Conservation (phyloP, 805 yeast species). For the Ogataea neopini region DNA sequence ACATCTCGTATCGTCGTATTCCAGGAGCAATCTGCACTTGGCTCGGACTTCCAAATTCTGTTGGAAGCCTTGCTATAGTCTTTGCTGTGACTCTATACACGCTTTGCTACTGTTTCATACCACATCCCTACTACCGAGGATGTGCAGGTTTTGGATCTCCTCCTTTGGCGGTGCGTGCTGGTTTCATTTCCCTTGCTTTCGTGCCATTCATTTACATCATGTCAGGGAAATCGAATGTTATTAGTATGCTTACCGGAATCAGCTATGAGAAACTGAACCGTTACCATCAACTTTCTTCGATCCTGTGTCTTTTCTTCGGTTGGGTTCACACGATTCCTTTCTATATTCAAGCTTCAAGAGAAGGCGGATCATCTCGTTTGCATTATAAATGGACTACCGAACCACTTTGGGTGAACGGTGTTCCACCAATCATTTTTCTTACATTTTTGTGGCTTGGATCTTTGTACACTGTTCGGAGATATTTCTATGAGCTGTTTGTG, state of each 20-base stretch:
- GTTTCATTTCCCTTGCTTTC: constrained; percentile 49
- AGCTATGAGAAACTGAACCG: constrained; percentile 56
- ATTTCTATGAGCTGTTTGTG: constrained; percentile 48
- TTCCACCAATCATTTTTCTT: constrained; percentile 49
- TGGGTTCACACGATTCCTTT: constrained; percentile 55
- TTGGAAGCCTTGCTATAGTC: constrained; percentile 38
- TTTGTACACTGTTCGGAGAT: constrained; percentile 41
- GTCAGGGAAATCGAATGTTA: constrained; percentile 54
- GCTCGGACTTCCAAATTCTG: constrained; percentile 40
- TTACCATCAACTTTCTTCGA: constrained; percentile 50
- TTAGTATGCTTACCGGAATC: constrained; percentile 51
- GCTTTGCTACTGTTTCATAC: constrained; percentile 38
- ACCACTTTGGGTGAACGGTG: constrained; percentile 39
- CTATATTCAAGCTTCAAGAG: constrained; percentile 42
- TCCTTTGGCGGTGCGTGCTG: constrained; percentile 57
- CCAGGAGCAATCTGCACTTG: constrained; percentile 35
- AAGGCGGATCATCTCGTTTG: constrained; percentile 48
- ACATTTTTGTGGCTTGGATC: constrained; percentile 45
- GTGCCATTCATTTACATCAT: constrained; percentile 51
- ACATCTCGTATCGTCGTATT: constrained; percentile 34
- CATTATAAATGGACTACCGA: constrained; percentile 27
- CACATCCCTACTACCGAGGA: constrained; percentile 51
- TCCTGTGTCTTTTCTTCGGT: constrained; percentile 43
- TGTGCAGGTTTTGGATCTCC: constrained; percentile 60
- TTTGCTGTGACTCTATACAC: constrained; percentile 36